Conservation (phyloP, 2,329 filamentous ascomycete species). For the Alternaria rosae region DNA sequence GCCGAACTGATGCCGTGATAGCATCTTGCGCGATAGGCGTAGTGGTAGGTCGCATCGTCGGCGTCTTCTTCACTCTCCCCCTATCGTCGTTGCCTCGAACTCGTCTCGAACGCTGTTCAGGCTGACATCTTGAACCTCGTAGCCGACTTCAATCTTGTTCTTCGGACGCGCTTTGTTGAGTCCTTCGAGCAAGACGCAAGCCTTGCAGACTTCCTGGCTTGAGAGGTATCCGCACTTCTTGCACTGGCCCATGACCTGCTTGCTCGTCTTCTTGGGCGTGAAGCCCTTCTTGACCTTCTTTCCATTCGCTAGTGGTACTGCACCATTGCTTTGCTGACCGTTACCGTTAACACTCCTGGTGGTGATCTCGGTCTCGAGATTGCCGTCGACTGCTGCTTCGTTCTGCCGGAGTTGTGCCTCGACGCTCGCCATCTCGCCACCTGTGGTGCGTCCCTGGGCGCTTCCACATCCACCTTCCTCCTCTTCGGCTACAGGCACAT, state of each 20-base stretch:
- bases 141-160: constrained; percentile 42
- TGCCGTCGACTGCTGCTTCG: constrained; percentile 63
- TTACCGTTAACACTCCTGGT: constrained; percentile 42
- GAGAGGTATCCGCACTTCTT: constrained; percentile 93
- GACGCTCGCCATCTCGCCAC: constrained; percentile 82
- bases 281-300: constrained; percentile 34
- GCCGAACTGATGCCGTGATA: background rate
- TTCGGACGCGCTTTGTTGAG: constrained; percentile 76
- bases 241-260: constrained; percentile 83
- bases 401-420: constrained; percentile 74
- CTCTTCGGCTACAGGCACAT: constrained; percentile 58
- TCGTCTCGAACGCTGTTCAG: constrained; percentile 32
- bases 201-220: constrained; percentile 92
- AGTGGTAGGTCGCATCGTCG: background rate
- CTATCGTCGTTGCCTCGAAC: constrained; percentile 31
- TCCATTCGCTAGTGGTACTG: constrained; percentile 19
- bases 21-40: background rate
- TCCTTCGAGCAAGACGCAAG: constrained; percentile 86
- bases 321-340: constrained; percentile 25
- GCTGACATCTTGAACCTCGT: constrained; percentile 30
- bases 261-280: constrained; percentile 43
- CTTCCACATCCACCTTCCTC: constrained; percentile 78
- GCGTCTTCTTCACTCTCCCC: constrained; percentile 22
- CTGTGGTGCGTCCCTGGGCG: constrained; percentile 69
- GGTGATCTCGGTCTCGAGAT: constrained; percentile 73